Evolutionary conservation across 1,139 yeast species (phyloP), one percentile per base, ranked within the genome.

Genomic region (Zygosaccharomyces pseudobailii): DNA sequence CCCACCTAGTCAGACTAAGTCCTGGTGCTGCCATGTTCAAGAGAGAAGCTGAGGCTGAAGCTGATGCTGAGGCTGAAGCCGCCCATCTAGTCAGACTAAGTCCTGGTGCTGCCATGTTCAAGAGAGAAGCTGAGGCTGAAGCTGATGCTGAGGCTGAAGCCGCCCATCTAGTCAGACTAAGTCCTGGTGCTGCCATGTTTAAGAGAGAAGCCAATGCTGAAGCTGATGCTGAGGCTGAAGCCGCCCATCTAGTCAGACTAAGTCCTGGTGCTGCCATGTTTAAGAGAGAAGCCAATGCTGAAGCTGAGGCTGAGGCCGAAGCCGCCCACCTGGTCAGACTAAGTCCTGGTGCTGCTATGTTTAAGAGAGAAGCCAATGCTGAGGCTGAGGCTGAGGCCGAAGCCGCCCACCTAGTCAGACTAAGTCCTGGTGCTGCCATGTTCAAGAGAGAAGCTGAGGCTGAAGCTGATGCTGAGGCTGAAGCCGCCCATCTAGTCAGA

Each of bases 1-100:
- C 50, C 51, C 49, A 44, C 43, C 43, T 56, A 59, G 44, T 58
- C 40, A 43, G 54, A 23, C 46, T 55, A 42, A 36, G 48, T 45
- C 40, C 43, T 31, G 57, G 58, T 52, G 55, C 48, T 10, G 44
- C 47, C 13, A 42, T 49, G 40, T 44, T 44, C 21, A 40, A 45
- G 32, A 42, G 46, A 22, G 45, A 55, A 21, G 55, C 55, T 45
- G 53, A 55, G 7, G 61, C 62, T 28, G 54, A 54, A 3, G 60
- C 63, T 13, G 40, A 23, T 4, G 55, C 57, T 34, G 30, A n/a
- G n/a, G n/a, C n/a, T n/a, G n/a, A n/a, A 6, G 22, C 36, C 19
- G 35, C 50, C 54, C 52, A 50, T 21, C 47, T 52, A 51, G 35
- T 50, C 22, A 34, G 40, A 9, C 40, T 54, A 20, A 44, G 36